These are phyloP conservation scores for Kappamyces sp. DNA, from an alignment of 192 early-diverging fungal genomes.

Conservation along the genomic window DNA sequence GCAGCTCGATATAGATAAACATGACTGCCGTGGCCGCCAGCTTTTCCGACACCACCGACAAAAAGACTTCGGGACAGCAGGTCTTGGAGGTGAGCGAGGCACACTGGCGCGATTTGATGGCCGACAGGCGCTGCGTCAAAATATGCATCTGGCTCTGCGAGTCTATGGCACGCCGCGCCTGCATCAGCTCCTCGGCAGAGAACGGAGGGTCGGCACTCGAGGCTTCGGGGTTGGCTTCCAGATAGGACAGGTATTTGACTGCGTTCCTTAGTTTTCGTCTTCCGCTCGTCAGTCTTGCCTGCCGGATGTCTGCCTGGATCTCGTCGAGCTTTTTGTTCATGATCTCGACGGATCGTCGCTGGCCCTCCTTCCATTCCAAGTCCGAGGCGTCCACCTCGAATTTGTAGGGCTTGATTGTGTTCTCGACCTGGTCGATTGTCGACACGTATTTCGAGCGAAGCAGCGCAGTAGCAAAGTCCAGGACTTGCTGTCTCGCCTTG, in stretches of 20 bases:
- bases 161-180: constrained; percentile 72
- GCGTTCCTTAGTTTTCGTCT: constrained; percentile 77
- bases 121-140: constrained; percentile 73
- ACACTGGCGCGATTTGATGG: constrained; percentile 77
- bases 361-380: constrained; percentile 87
- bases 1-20: constrained; percentile 95
- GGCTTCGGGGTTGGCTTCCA: constrained; percentile 35
- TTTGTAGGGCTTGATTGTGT: constrained; percentile 98
- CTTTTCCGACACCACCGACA: constrained; percentile 89
- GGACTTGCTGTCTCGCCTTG: constrained; percentile 68
- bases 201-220: constrained; percentile 58
- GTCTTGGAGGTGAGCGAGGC: constrained; percentile 71
- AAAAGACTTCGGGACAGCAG: constrained; percentile 92
- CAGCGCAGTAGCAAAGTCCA: constrained; percentile 79
- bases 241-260: constrained; percentile 67
- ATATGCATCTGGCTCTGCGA: constrained; percentile 70
- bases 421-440: constrained; percentile 95
- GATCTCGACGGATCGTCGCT: constrained; percentile 65
- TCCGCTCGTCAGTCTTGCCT: constrained; percentile 69
- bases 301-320: constrained; percentile 61
- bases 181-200: constrained; percentile 66
- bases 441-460: constrained; percentile 79
- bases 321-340: constrained; percentile 77
- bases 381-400: constrained; percentile 92
- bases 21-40: constrained; percentile 90